A percentile compares a stretch with the other conserved stretches of the same genome.
Evolutionary conservation across 352 stramenopile species (phyloP).

Genomic region (Globisporangium spiculum): DNA sequence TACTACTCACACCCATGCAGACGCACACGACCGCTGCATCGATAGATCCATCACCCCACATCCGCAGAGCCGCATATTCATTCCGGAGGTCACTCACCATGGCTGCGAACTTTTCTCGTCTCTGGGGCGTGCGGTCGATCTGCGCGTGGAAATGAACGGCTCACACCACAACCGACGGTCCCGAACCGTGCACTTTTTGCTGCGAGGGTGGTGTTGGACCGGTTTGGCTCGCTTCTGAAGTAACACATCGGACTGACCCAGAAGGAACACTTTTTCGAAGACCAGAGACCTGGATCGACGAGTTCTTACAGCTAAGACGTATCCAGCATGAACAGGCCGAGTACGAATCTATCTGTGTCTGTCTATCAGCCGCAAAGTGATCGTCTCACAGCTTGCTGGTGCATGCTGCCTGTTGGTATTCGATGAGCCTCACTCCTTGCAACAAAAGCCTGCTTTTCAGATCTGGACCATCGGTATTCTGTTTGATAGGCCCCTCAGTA

Average conservation of each 20-base stretch:
- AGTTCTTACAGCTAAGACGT: too few relatives aligned
- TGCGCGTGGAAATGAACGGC: conserved; percentile 38
- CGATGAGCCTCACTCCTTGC: not conserved
- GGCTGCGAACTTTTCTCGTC: conserved; percentile 16
- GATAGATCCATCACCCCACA: not conserved
- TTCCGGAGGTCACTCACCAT: conserved; percentile 26
- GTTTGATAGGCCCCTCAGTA: not conserved
- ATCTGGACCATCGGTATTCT: conserved; percentile 20
- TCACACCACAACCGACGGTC: conserved; percentile 26
- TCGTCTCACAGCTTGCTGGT: not conserved
- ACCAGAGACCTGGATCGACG: not conserved
- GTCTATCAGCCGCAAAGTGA: not conserved
- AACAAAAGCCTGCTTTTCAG: not conserved
- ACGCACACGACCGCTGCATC: not conserved
- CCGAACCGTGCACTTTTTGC: conserved; percentile 11
- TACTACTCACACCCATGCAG: not conserved
- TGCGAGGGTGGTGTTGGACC: conserved; percentile 14
- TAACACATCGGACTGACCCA: conserved; percentile 9
- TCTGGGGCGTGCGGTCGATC: conserved; percentile 11
- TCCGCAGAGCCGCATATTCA: not conserved
- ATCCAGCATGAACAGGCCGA: too few relatives aligned
- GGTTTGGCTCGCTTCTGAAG: not conserved
- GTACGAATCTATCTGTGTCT: too few relatives aligned
- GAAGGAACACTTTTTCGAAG: not conserved
- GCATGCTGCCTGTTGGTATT: not conserved